Conservation (phyloP, 345 rosid species). For the Streptanthus diversifolius region DNA sequence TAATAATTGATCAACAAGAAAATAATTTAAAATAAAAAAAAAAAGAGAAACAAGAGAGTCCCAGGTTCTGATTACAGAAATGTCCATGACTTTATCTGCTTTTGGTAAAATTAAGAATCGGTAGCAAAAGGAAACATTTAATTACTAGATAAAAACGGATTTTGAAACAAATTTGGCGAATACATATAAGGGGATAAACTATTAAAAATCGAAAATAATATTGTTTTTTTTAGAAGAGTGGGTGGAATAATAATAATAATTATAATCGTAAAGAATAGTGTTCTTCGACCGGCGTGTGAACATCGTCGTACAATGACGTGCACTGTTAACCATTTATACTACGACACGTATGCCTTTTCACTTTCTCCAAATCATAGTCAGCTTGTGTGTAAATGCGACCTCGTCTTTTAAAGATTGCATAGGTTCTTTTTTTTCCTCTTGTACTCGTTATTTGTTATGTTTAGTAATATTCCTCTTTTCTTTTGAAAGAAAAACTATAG, state of each 20-base stretch:
- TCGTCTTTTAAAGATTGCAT: conserved; percentile 2
- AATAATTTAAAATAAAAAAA: not conserved
- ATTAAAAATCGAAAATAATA: not conserved
- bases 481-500: not conserved
- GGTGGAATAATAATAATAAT: conserved; percentile 14
- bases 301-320: conserved; percentile 30
- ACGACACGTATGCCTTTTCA: conserved; percentile 9
- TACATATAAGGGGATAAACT: not conserved
- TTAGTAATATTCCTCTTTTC: conserved; percentile 18
- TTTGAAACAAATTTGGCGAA: not conserved
- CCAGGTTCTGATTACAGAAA: conserved; percentile 15
- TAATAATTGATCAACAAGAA: conserved; percentile 9
- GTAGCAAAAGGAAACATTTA: not conserved
- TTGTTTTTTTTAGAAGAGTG: not conserved
- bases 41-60: not conserved
- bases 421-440: conserved; percentile 3
- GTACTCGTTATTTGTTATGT: not conserved
- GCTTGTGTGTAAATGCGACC: conserved; percentile 15
- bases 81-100: conserved; percentile 26
- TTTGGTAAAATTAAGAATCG: conserved; percentile 36
- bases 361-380: conserved; percentile 7
- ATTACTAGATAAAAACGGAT: not conserved
- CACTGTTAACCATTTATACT: not conserved
- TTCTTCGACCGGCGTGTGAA: conserved; percentile 24
- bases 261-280: conserved; percentile 7